Conservation (phyloP, 1,139 yeast species). For the Taphrina wiesneri region DNA sequence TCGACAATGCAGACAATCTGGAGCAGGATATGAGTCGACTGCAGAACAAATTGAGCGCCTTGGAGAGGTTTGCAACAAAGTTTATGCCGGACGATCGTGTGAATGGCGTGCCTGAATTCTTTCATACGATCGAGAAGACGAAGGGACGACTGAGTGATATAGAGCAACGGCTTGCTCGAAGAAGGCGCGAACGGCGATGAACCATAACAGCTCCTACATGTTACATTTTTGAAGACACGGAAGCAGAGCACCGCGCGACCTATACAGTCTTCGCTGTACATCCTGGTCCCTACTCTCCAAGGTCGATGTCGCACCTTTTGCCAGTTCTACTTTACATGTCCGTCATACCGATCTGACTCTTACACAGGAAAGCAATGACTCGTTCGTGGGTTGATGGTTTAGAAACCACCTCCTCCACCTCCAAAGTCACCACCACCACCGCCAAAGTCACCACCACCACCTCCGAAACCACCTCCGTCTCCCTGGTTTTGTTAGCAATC, state of each 20-base stretch:
- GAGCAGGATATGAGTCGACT: not conserved
- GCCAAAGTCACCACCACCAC: constrained; percentile 12
- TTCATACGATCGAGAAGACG: not conserved
- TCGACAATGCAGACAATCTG: not conserved
- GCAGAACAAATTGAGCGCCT: not conserved
- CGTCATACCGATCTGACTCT: too few relatives aligned
- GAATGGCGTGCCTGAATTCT: constrained; percentile 5
- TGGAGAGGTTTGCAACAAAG: not conserved
- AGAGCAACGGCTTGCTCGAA: not conserved
- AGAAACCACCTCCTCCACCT: constrained; percentile 25
- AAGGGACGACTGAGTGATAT: not conserved
- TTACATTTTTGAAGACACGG: too few relatives aligned
- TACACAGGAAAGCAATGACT: too few relatives aligned
- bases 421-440: constrained; percentile 16
- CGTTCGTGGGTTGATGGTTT: too few relatives aligned
- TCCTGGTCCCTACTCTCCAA: too few relatives aligned
- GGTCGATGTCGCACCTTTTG: too few relatives aligned
- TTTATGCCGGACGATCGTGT: not conserved
- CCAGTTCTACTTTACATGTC: too few relatives aligned
- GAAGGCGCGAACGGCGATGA: not conserved
- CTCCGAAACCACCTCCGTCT: constrained; percentile 4
- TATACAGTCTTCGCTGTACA: too few relatives aligned
- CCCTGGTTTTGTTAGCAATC: not conserved
- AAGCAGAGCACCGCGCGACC: too few relatives aligned
- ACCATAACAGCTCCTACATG: too few relatives aligned